Conservation (phyloP, 2,329 filamentous ascomycete species). For the Alternaria sp. region DNA sequence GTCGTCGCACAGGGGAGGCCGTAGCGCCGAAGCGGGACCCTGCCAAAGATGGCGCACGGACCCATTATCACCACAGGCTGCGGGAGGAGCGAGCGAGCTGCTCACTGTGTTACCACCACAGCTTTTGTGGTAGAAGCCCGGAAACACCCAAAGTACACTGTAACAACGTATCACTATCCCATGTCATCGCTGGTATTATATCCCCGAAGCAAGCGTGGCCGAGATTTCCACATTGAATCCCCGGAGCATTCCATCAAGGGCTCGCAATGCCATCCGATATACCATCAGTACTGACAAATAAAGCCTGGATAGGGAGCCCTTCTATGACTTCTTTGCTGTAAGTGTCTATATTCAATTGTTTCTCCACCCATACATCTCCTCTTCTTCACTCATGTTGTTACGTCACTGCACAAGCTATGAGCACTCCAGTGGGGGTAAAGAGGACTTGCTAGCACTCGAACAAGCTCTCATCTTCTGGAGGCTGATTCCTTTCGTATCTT, state of each 20-base stretch:
- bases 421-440: not conserved
- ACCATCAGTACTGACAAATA: not conserved
- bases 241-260: not conserved
- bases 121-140: not conserved
- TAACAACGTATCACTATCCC: too few species aligned
- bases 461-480: not conserved
- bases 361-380: not conserved
- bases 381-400: conserved; percentile 9
- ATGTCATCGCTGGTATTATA: too few species aligned
- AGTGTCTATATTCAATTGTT: not conserved
- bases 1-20: conserved; percentile 16
- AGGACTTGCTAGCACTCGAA: not conserved
- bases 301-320: not conserved
- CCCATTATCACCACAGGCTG: conserved; percentile 9
- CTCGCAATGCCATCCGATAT: not conserved
- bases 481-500: not conserved
- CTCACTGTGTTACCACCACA: not conserved
- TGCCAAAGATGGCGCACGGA: conserved; percentile 7
- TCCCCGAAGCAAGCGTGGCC: not conserved
- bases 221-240: not conserved
- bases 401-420: conserved; percentile 5
- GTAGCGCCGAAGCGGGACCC: conserved; percentile 24
- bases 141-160: not conserved
- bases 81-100: conserved; percentile 2
- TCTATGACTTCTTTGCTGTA: not conserved